These are phyloP conservation scores for Cyberlindnera nakhonratchasimensis DNA, from an alignment of 805 yeast species.

Conservation along the genomic window DNA sequence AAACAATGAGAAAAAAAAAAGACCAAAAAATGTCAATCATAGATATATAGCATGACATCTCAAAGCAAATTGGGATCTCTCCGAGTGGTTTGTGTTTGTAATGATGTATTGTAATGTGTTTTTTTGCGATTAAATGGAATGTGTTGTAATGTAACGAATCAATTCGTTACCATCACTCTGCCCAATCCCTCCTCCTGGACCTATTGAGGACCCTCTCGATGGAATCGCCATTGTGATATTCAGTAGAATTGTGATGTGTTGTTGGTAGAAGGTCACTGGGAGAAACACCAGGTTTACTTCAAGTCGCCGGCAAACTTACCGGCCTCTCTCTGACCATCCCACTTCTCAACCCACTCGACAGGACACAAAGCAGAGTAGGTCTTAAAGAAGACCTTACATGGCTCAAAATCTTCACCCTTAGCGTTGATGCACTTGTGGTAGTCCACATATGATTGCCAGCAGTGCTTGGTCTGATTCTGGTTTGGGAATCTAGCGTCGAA, in stretches of 20 bases:
- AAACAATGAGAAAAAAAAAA: too few relatives aligned
- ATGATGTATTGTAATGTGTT: background rate
- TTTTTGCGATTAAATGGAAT: background rate
- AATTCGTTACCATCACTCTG: too few relatives aligned
- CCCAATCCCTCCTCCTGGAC: too few relatives aligned
- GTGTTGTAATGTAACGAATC: background rate
- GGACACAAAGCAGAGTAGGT: constrained; percentile 88
- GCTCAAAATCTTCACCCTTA: constrained; percentile 97
- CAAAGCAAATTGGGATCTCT: background rate
- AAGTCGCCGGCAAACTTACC: constrained; percentile 55
- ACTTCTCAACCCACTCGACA: constrained; percentile 75
- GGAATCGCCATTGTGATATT: too few relatives aligned
- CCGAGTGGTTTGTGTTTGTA: background rate
- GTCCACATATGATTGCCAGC: constrained; percentile 97
- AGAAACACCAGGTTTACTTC: too few relatives aligned
- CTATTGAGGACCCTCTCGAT: too few relatives aligned
- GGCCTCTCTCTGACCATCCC: constrained; percentile 81
- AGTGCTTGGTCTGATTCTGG: constrained; percentile 96
- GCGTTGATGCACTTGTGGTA: constrained; percentile 96
- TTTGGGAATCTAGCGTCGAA: constrained; percentile 95
- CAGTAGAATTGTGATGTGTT: constrained; percentile 1
- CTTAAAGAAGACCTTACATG: constrained; percentile 91
- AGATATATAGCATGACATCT: background rate
- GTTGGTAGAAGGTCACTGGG: background rate
- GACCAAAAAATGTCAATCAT: too few relatives aligned